Base-by-base conservation (phyloP, 179 eudicot species). In the Pouteria campechiana region DNA sequence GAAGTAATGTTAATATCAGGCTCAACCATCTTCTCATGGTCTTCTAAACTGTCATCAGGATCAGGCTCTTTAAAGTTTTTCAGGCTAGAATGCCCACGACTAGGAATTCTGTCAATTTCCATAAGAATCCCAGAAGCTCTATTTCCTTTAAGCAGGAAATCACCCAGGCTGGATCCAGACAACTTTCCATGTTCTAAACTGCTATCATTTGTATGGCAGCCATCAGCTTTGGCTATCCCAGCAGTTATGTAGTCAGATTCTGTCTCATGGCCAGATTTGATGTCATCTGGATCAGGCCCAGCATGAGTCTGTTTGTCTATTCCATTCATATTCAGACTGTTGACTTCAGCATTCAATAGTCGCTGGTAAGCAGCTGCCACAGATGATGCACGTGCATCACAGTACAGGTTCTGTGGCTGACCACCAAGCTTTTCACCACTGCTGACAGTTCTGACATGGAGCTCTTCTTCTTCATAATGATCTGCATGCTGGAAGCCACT, bases 331-430 rank as follows among this genome's bases (percentile, higher is more conserved):
- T 27, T 58, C 62, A 7, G 46, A 52, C 14, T 25, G 42, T 25
- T 46, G 52, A 24, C 19, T 21, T 35, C 19, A 37, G 61, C 34
- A n/a, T 69, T 66, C 25, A 65, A 70, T 31, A 78, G 54, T 43
- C 97, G 92, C 22, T 44, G 55, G 62, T 70, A 85, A 37, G 97
- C 97, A 40, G 97, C 97, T 60, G 78, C 77, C 13, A 71, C 81
- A 29, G 97, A 72, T 57, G 88, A 75, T 15, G 46, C 71, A 57
- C 93, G 93, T 44, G 95, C 93, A 75, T 61, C 51, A 14, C 69
- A 50, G 46, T 69, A 25, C 58, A 46, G 66, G 51, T 36, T 64
- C 24, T 72, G 37, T 28, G 63, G 41, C 15, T 44, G 46, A 31
- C 95, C 97, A 15, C 95, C 97, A 63, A 88, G 88, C 53, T 62